These are phyloP conservation scores for Microascus cirrosus DNA, from an alignment of 2,329 filamentous ascomycete species.

Conservation along the genomic window DNA sequence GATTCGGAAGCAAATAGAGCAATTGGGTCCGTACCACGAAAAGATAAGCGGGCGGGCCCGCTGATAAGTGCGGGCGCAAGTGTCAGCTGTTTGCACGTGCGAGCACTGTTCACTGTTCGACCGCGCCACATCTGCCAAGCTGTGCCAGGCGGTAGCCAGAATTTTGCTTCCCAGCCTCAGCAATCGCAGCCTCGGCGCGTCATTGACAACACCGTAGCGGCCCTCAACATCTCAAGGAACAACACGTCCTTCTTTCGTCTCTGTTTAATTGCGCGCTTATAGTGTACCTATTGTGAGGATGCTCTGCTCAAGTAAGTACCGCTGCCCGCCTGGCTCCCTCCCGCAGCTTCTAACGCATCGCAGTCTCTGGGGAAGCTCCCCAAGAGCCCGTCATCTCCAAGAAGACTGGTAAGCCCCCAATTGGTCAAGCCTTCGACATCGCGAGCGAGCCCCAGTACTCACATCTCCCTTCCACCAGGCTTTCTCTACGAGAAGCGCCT, in stretches of 20 bases:
- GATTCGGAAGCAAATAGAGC: constrained; percentile 2
- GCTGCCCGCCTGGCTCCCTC: not conserved
- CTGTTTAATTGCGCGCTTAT: not conserved
- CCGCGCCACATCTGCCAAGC: not conserved
- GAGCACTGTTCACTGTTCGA: not conserved
- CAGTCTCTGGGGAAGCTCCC: constrained; percentile 93
- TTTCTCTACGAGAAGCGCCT: constrained; percentile 90
- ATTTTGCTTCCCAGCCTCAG: not conserved
- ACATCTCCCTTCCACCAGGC: constrained; percentile 34
- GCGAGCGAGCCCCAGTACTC: not conserved
- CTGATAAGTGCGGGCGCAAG: not conserved
- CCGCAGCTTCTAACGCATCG: not conserved
- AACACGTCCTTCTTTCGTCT: not conserved
- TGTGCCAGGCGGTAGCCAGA: not conserved
- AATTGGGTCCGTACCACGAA: not conserved
- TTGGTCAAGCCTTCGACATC: constrained; percentile 5
- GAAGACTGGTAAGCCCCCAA: constrained; percentile 64
- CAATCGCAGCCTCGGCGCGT: constrained; percentile 7
- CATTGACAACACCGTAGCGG: not conserved
- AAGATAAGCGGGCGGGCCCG: not conserved
- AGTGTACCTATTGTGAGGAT: constrained; percentile 20
- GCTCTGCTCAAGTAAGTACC: constrained; percentile 35
- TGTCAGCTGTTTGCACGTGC: not conserved
- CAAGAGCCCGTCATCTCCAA: constrained; percentile 90
- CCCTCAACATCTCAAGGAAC: not conserved